phyloP scores from a whole-genome alignment of 345 rosid genomes.

The Brassica juncea region DNA sequence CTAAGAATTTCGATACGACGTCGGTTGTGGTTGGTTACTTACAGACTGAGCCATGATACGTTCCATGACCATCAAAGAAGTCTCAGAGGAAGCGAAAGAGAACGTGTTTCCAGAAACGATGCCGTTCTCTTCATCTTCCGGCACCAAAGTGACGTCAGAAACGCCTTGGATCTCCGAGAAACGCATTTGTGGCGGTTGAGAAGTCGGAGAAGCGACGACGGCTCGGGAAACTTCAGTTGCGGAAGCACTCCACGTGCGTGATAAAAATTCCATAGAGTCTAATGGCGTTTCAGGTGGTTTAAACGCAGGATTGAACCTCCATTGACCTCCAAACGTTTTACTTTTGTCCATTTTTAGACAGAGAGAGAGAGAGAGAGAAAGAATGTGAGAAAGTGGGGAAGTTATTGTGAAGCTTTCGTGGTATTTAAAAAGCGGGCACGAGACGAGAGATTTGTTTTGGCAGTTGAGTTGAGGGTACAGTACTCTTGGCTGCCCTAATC shows the following conservation, averaged over 20 bases:
- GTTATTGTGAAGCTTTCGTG: slow-evolving; percentile 38
- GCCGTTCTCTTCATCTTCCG: slow-evolving; percentile 63
- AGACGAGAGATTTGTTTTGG: slow-evolving; percentile 4
- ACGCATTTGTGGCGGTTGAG: slow-evolving; percentile 43
- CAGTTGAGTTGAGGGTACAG: slow-evolving; percentile 33
- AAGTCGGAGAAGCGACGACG: slow-evolving; percentile 49
- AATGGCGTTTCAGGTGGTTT: slow-evolving; percentile 87
- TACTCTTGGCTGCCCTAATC: slow-evolving; percentile 15
- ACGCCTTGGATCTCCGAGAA: slow-evolving; percentile 45
- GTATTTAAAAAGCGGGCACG: slow-evolving; percentile 36
- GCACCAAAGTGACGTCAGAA: slow-evolving; percentile 40
- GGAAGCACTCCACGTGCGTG: slow-evolving; percentile 95
- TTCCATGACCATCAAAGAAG: slow-evolving; percentile 97
- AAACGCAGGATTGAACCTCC: slow-evolving; percentile 64
- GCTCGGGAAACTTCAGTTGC: slow-evolving; percentile 80
- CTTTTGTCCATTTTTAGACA: slow-evolving; percentile 20
- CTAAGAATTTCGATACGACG: not conserved
- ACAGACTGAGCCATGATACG: slow-evolving; percentile 99
- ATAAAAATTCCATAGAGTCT: slow-evolving; percentile 93
- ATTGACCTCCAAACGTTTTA: slow-evolving; percentile 45
- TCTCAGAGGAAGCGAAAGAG: slow-evolving; percentile 95
- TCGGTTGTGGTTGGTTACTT: slow-evolving; percentile 33
- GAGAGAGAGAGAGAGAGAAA: slow-evolving; percentile 6
- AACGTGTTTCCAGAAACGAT: slow-evolving; percentile 76
- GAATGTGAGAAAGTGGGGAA: slow-evolving; percentile 11